Evolutionary conservation across 176 grass and related monocot species (phyloP).

Genomic region (Oryza punctata): DNA sequence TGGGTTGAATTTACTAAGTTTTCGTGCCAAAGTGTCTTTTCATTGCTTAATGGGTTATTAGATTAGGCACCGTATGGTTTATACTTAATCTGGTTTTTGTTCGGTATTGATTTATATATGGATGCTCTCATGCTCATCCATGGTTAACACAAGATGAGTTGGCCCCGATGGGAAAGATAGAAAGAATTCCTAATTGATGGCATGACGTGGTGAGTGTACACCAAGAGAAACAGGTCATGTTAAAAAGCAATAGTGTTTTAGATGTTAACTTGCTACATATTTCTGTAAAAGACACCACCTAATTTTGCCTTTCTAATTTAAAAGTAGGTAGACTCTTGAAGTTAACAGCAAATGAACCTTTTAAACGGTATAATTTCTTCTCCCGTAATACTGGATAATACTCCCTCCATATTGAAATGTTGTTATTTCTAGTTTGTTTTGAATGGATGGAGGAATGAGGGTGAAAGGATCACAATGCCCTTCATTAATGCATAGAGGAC

Average conservation of each 20-base stretch:
- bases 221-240: too few relatives aligned
- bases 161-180: not conserved
- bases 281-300: too few relatives aligned
- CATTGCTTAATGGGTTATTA: not conserved
- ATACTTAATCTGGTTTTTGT: not conserved
- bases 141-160: constrained; percentile 5
- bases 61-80: not conserved
- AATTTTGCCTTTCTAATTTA: too few relatives aligned
- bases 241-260: too few relatives aligned
- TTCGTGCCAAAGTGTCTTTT: not conserved
- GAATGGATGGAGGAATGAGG: too few relatives aligned
- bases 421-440: too few relatives aligned
- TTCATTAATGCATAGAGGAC: too few relatives aligned
- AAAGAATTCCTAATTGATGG: not conserved
- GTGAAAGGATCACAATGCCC: too few relatives aligned
- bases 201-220: not conserved
- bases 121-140: not conserved
- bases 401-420: too few relatives aligned
- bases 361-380: not conserved
- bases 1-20: not conserved
- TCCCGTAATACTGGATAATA: too few relatives aligned
- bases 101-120: not conserved
- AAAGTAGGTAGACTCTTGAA: too few relatives aligned
- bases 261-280: too few relatives aligned
- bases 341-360: not conserved